phyloP scores from a whole-genome alignment of 257 asterid genomes.

The Plantago ovata region DNA sequence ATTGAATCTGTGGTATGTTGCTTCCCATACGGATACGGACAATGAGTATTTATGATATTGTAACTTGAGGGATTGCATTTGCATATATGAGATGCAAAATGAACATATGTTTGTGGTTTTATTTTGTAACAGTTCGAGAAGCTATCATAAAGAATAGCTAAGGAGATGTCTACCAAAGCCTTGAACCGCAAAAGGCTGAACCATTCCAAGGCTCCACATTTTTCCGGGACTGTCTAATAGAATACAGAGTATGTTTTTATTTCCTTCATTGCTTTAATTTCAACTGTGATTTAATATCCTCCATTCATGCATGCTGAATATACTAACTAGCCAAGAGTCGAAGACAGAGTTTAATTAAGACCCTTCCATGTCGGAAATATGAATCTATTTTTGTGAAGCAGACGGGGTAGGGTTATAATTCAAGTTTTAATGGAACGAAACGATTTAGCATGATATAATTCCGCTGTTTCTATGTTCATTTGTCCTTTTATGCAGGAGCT shows the following conservation, averaged over 20 bases:
- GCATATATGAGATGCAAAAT: neutral
- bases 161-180: conserved; percentile 69
- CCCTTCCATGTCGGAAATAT: no score
- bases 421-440: no score
- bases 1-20: no score
- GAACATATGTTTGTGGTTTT: neutral
- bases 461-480: conserved; percentile 13
- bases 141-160: conserved; percentile 53
- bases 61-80: neutral
- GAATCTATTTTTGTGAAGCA: no score
- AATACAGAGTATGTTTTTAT: conserved; percentile 56
- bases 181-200: conserved; percentile 54
- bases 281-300: no score
- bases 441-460: no score
- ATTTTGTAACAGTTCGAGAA: conserved; percentile 63
- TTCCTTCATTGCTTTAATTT: no score
- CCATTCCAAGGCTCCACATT: conserved; percentile 75
- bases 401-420: no score
- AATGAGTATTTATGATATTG: neutral
- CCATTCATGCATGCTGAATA: neutral
- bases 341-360: no score
- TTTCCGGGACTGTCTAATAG: conserved; percentile 67
- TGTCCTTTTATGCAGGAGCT: conserved; percentile 59
- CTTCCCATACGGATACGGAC: neutral
- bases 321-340: no score